These are phyloP conservation scores for Suillus paluster DNA, from an alignment of 768 basidiomycete species.

Conservation along the genomic window DNA sequence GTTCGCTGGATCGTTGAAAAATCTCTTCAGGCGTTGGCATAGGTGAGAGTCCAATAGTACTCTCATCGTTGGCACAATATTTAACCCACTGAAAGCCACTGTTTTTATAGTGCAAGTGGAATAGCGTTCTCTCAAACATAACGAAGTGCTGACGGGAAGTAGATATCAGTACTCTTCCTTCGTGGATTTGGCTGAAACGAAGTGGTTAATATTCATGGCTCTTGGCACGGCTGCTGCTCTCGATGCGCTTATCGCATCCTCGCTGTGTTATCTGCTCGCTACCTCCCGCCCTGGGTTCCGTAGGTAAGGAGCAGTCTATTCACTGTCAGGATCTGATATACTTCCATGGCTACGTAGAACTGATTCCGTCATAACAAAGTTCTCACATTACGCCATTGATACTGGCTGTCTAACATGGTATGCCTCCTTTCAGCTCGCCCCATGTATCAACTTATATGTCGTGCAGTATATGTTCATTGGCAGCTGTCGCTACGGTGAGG, in stretches of 20 bases:
- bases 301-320: background rate
- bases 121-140: too few relatives aligned
- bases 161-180: background rate
- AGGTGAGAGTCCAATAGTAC: background rate
- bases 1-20: background rate
- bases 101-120: background rate
- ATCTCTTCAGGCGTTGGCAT: background rate
- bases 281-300: slow-evolving; percentile 2
- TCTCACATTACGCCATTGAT: background rate
- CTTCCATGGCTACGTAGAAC: background rate
- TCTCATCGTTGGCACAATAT: background rate
- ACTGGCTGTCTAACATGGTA: slow-evolving; percentile 4
- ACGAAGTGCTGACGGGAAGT: background rate
- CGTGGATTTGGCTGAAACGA: background rate
- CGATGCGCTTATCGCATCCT: background rate
- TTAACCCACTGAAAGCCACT: background rate
- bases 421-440: background rate
- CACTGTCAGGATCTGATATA: background rate
- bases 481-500: background rate
- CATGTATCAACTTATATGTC: background rate
- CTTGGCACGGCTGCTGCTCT: background rate
- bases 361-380: slow-evolving; percentile 1
- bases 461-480: background rate
- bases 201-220: background rate
- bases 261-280: background rate